These are phyloP conservation scores for Parachaetomium inaequale DNA, from an alignment of 495 filamentous ascomycete species.

Conservation along the genomic window DNA sequence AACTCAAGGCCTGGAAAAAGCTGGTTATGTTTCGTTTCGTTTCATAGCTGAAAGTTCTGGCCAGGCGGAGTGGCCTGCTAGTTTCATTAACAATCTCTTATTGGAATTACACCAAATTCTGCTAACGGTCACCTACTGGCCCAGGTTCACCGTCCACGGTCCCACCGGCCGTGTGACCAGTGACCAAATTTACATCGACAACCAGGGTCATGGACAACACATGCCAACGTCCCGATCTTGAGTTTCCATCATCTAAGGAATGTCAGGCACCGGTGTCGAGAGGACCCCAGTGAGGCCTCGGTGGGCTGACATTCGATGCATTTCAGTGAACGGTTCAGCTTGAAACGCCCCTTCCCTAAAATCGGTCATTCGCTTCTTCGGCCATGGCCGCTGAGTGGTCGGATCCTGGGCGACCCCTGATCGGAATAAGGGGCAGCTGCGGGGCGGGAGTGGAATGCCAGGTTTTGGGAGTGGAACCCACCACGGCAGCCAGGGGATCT, in stretches of 20 bases:
- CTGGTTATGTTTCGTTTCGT: conserved; percentile 5
- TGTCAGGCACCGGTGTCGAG: no score
- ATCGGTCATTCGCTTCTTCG: not conserved
- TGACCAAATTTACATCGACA: no score
- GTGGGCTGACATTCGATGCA: no score
- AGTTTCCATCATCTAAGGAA: no score
- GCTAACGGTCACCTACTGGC: not conserved
- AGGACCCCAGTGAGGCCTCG: no score
- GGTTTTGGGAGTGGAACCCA: conserved; percentile 2
- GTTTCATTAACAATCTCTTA: conserved; percentile 7
- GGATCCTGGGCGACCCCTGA: not conserved
- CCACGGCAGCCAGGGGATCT: conserved; percentile 3
- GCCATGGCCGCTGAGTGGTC: conserved; percentile 6
- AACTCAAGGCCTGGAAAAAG: not conserved
- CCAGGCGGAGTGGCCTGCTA: not conserved
- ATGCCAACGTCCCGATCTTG: no score
- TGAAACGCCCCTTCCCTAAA: not conserved
- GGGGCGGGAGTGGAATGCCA: not conserved
- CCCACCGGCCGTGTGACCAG: no score
- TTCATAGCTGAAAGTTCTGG: not conserved
- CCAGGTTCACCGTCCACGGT: no score
- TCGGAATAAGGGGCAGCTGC: conserved; percentile 1
- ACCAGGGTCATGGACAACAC: no score
- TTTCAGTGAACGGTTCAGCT: not conserved
- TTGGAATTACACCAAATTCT: not conserved